Evolutionary conservation across 352 stramenopile genomes (phyloP).

Genomic region (Phytopythium mirpurense): DNA sequence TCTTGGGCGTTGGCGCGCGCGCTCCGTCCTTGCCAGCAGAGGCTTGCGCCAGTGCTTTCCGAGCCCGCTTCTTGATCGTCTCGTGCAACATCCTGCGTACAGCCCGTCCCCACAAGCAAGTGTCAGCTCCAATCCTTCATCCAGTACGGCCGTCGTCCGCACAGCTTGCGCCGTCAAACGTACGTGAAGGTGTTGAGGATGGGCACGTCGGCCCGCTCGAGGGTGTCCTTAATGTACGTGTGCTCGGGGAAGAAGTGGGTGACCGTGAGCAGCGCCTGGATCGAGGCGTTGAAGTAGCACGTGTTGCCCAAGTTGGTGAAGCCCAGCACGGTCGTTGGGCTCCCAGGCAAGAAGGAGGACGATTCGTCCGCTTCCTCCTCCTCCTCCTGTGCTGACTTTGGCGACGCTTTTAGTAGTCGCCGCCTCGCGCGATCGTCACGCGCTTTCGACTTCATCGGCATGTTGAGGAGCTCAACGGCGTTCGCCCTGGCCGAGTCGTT

Average conservation of each 20-base stretch:
- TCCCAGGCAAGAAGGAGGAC: background rate
- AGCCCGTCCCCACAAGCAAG: too few relatives aligned
- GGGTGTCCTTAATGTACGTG: slow-evolving; percentile 34
- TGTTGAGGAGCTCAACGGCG: slow-evolving; percentile 15
- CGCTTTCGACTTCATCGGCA: slow-evolving; percentile 25
- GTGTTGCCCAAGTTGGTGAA: too few relatives aligned
- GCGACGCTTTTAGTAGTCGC: slow-evolving; percentile 14
- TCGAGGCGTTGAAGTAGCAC: slow-evolving; percentile 87
- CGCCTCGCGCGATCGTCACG: slow-evolving; percentile 23
- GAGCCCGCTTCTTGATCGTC: slow-evolving; percentile 49
- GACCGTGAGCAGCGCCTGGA: slow-evolving; percentile 90
- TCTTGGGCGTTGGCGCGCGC: background rate
- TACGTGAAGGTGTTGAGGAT: slow-evolving; percentile 82
- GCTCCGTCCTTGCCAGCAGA: slow-evolving; percentile 13
- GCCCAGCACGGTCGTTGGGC: slow-evolving; percentile 39
- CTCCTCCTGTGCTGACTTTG: background rate
- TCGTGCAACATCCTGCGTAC: slow-evolving; percentile 61
- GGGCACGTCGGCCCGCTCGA: slow-evolving; percentile 76
- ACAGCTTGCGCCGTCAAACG: too few relatives aligned
- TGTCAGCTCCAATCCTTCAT: too few relatives aligned
- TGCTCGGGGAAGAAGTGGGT: slow-evolving; percentile 63
- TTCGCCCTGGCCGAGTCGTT: background rate
- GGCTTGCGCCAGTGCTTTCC: slow-evolving; percentile 18
- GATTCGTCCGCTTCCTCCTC: background rate
- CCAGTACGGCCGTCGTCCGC: too few relatives aligned